Base-by-base conservation (phyloP, 306 rosid genomes). In the Benincasa hispida region DNA sequence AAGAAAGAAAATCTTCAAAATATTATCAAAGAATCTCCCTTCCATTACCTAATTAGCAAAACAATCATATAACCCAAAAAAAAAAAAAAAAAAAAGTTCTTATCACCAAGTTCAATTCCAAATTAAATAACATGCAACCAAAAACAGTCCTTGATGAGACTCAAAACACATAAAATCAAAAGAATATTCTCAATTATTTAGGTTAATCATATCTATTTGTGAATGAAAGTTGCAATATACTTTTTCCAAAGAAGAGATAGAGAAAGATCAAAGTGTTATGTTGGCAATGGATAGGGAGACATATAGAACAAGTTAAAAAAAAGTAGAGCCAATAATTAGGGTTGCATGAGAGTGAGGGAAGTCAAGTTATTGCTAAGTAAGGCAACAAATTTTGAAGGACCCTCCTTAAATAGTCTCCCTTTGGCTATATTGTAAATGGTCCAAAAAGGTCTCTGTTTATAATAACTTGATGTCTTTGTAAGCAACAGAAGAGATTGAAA, bases 331-430 rank as follows among this genome's bases (percentile, higher is more conserved):
- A 62, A 32, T 39, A 39, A 67, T 41, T 21, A 21, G 54, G n/a
- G 50, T 67, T 67, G 74, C 74, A 67, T 67, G 34, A 0, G 51
- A 67, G 54, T 22, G 74, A 66, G 73, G 73, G 73, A 67, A 67
- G 54, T 17, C 53, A 41, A 41, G 51, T 67, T 10, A 67, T 67
- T 67, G 73, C 19, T 67, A n/a, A 32, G 30, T 5, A 58, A 5
- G 53, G 32, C 73, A 62, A 62, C 24, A 62, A 62, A 32, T 34
- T 7, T 34, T 7, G 4, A 14, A 62, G 68, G 41, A 15, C 24
- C 13, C 69, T 32, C 42, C 3, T 18, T 62, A 32, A 50, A 58
- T 58, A 15, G 12, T 61, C 41, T 5, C 63, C 34, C 30, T 13
- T 12, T 63, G 67, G n/a, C 11, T 60, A 28, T 6, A 11, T n/a